Conservation (phyloP, 75 land plant species). For the Selaginella tamariscina region DNA sequence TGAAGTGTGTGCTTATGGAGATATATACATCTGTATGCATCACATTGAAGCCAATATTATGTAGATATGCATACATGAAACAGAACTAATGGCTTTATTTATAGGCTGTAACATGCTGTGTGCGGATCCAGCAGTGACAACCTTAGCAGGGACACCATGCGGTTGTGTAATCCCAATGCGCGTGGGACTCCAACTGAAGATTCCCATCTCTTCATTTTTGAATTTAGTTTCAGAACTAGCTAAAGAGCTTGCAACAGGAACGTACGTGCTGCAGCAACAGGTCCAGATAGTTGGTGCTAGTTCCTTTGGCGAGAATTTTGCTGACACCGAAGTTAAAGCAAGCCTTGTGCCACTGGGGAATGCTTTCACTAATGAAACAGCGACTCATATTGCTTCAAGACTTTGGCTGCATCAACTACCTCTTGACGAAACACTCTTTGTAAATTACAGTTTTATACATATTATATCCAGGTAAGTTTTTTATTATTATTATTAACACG, state of each 20-base stretch:
- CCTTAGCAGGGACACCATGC: slow-evolving; percentile 71
- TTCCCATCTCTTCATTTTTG: slow-evolving; percentile 45
- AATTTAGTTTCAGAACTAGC: slow-evolving; percentile 57
- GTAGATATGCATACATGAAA: too few species aligned
- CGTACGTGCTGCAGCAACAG: slow-evolving; percentile 63
- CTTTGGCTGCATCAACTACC: not conserved
- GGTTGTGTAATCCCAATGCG: slow-evolving; percentile 82
- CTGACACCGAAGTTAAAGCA: not conserved
- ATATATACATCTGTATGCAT: too few species aligned
- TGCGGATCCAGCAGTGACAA: slow-evolving; percentile 52
- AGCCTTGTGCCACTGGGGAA: not conserved
- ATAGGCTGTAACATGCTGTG: slow-evolving; percentile 18
- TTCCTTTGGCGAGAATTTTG: slow-evolving; percentile 22
- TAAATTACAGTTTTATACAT: not conserved
- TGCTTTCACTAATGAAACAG: not conserved
- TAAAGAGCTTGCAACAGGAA: slow-evolving; percentile 61
- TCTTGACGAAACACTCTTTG: not conserved
- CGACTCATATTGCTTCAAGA: not conserved
- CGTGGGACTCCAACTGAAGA: slow-evolving; percentile 47
- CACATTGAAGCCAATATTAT: too few species aligned
- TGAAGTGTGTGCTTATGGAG: not conserved
- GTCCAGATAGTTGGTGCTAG: slow-evolving; percentile 64
- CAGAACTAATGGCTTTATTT: too few species aligned
- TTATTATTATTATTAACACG: not conserved
- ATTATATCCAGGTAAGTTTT: not conserved